Conservation (phyloP, 768 basidiomycete genomes). For the Mycena crocata region DNA sequence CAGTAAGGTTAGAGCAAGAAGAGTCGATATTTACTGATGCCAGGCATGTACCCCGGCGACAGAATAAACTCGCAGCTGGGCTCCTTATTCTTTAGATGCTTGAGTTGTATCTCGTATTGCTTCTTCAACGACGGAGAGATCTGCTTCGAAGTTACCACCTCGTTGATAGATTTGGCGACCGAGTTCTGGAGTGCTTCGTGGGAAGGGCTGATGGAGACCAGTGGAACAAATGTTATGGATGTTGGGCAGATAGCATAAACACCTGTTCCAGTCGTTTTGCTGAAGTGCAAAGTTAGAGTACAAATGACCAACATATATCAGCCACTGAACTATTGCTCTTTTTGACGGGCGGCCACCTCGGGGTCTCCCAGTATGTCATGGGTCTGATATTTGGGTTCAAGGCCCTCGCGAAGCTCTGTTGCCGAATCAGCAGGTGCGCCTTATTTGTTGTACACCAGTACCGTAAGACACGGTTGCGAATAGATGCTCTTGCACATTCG, state of each 20-base stretch:
- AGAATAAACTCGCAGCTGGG: slow-evolving; percentile 26
- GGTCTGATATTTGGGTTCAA: background rate
- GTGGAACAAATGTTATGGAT: slow-evolving; percentile 18
- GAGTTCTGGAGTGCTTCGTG: slow-evolving; percentile 9
- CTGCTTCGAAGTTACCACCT: background rate
- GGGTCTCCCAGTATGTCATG: background rate
- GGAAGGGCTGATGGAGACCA: slow-evolving; percentile 17
- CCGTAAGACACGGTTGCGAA: background rate
- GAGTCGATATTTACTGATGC: no score
- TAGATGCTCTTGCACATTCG: slow-evolving; percentile 48
- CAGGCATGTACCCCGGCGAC: slow-evolving; percentile 15
- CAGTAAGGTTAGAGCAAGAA: slow-evolving; percentile 10
- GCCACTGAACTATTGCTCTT: slow-evolving; percentile 5
- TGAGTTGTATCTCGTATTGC: slow-evolving; percentile 47
- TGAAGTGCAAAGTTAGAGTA: slow-evolving; percentile 4
- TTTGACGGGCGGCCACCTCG: background rate
- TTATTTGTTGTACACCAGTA: background rate
- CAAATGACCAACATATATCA: background rate
- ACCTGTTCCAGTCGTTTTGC: slow-evolving; percentile 31
- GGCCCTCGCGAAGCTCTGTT: slow-evolving; percentile 11
- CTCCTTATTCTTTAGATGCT: slow-evolving; percentile 27
- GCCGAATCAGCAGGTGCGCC: background rate
- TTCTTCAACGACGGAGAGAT: slow-evolving; percentile 39
- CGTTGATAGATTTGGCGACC: background rate
- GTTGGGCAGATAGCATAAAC: background rate